phyloP scores from a whole-genome alignment of 441 rosid genomes.

The Euphorbia corollata region DNA sequence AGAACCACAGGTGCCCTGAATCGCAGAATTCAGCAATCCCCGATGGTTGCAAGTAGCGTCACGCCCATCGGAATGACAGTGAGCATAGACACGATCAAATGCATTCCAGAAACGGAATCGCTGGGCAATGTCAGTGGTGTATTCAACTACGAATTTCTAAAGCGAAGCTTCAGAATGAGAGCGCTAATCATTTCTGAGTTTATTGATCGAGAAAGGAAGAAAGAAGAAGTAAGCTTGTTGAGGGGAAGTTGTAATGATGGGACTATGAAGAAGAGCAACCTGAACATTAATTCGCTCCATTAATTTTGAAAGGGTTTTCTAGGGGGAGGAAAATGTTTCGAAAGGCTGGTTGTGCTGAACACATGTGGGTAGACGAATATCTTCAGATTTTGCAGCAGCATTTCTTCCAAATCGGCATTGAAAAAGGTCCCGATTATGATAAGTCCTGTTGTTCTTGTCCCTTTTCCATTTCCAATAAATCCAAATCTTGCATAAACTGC shows the following conservation, averaged over 20 bases:
- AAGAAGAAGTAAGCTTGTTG: constrained; percentile 35
- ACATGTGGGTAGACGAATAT: constrained; percentile 34
- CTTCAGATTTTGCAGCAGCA: constrained; percentile 34
- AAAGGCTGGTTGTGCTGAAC: constrained; percentile 13
- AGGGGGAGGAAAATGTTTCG: constrained; percentile 33
- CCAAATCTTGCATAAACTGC: too few relatives aligned
- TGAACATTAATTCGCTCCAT: constrained; percentile 45
- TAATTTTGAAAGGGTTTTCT: constrained; percentile 36
- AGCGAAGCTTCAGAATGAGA: constrained; percentile 29
- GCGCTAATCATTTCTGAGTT: constrained; percentile 35
- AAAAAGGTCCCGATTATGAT: constrained; percentile 34
- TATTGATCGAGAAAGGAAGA: constrained; percentile 40
- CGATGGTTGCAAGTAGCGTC: too few relatives aligned
- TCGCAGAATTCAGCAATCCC: too few relatives aligned
- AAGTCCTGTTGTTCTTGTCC: constrained; percentile 26
- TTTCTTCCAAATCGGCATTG: constrained; percentile 27
- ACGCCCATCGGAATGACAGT: too few relatives aligned
- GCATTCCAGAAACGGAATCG: constrained; percentile 35
- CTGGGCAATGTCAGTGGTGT: constrained; percentile 17
- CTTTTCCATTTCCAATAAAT: too few relatives aligned
- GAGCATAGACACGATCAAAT: too few relatives aligned
- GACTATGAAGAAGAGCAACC: constrained; percentile 30
- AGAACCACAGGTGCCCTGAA: too few relatives aligned
- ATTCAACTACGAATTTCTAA: constrained; percentile 24
- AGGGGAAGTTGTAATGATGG: constrained; percentile 25